Conservation (phyloP, 2,329 filamentous ascomycete genomes). For the Colletotrichum lentis region DNA sequence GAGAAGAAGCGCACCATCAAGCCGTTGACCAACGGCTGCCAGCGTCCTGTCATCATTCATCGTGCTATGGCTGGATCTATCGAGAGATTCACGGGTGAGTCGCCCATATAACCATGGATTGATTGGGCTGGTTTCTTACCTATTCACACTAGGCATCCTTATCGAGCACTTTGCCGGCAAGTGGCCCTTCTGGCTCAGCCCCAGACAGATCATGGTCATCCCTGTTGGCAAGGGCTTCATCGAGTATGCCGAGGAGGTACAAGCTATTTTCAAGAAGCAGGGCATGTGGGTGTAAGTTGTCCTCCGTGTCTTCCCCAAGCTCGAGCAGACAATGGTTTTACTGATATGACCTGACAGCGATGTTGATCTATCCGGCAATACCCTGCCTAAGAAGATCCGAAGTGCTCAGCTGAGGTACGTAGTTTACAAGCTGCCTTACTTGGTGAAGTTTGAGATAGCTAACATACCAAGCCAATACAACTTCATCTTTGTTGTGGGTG, state of each 20-base stretch:
- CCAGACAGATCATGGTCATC: slow-evolving; percentile 73
- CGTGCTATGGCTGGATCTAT: slow-evolving; percentile 79
- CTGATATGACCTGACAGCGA: slow-evolving; percentile 50
- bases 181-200: slow-evolving; percentile 89
- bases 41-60: slow-evolving; percentile 86
- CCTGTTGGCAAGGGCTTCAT: slow-evolving; percentile 74
- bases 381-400: slow-evolving; percentile 88
- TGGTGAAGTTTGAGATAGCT: slow-evolving; percentile 35
- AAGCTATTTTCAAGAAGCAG: slow-evolving; percentile 71
- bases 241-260: slow-evolving; percentile 79
- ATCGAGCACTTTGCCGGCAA: slow-evolving; percentile 87
- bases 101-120: too few relatives aligned
- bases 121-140: slow-evolving; percentile 4
- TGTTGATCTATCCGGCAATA: slow-evolving; percentile 77
- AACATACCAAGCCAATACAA: slow-evolving; percentile 37
- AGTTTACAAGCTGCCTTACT: slow-evolving; percentile 42
- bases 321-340: neutral
- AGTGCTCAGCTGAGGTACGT: slow-evolving; percentile 80
- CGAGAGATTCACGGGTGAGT: slow-evolving; percentile 53
- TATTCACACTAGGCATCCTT: slow-evolving; percentile 73
- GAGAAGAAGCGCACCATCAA: slow-evolving; percentile 51
- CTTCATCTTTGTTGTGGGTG: slow-evolving; percentile 62
- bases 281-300: slow-evolving; percentile 68
- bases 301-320: slow-evolving; percentile 46
- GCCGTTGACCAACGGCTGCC: slow-evolving; percentile 71